These are phyloP conservation scores for Dryas octopetala DNA, from an alignment of 306 rosid species.

Conservation along the genomic window DNA sequence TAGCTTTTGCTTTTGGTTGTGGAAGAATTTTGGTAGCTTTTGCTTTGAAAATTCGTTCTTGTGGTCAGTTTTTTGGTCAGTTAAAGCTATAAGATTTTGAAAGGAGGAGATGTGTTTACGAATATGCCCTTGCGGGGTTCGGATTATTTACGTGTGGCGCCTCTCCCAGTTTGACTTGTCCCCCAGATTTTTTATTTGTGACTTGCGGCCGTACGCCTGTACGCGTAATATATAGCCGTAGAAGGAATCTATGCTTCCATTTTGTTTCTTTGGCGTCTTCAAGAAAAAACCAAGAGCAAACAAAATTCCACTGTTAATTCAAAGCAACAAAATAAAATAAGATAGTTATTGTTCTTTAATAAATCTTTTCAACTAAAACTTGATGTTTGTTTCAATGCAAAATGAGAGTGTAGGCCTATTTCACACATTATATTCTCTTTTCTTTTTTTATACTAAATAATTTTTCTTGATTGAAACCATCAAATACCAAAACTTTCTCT, in stretches of 20 bases:
- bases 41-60: not conserved
- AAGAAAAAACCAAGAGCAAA: not conserved
- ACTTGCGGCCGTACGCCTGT: slow-evolving; percentile 1
- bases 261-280: not conserved
- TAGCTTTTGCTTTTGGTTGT: not conserved
- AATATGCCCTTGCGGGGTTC: not conserved
- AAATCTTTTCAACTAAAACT: not conserved
- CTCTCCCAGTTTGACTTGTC: not conserved
- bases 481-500: too few relatives aligned
- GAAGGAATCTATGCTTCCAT: slow-evolving; percentile 1
- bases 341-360: not conserved
- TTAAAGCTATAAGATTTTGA: not conserved
- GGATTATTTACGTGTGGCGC: not conserved
- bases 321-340: not conserved
- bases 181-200: not conserved
- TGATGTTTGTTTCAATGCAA: not conserved
- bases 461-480: too few relatives aligned
- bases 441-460: too few relatives aligned
- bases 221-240: slow-evolving; percentile 1
- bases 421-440: too few relatives aligned
- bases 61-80: not conserved
- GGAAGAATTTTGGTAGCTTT: slow-evolving; percentile 20
- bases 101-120: not conserved
- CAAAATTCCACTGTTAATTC: slow-evolving; percentile 1
- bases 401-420: too few relatives aligned